Conservation (phyloP, 352 stramenopile genomes). For the Achlya hypogyna region DNA sequence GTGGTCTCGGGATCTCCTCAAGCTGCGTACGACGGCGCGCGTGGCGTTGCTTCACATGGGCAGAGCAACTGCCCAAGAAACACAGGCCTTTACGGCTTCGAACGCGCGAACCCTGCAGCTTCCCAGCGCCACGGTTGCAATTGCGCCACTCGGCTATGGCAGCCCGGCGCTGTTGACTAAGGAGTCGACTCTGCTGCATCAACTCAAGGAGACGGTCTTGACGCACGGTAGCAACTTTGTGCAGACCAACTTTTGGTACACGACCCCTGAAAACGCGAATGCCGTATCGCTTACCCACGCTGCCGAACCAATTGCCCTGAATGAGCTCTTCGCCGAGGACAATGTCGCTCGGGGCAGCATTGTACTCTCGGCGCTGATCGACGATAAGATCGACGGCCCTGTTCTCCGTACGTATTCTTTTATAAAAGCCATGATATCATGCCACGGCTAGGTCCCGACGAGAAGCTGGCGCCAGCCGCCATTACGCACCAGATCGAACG, state of each 20-base stretch:
- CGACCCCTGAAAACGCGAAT: background rate
- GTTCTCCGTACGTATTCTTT: background rate
- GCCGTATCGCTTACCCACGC: background rate
- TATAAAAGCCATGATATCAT: background rate
- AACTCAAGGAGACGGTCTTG: constrained; percentile 12
- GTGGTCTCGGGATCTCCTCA: background rate
- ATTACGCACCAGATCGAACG: constrained; percentile 43
- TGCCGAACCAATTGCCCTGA: constrained; percentile 11
- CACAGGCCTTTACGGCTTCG: background rate
- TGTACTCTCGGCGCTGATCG: constrained; percentile 47
- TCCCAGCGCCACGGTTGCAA: background rate
- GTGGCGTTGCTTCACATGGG: constrained; percentile 1
- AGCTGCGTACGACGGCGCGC: background rate
- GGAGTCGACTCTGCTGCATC: constrained; percentile 1
- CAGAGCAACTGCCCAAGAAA: background rate
- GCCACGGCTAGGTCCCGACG: constrained; percentile 23
- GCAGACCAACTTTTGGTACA: constrained; percentile 17
- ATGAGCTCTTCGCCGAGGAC: constrained; percentile 52
- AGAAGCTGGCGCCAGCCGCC: constrained; percentile 31
- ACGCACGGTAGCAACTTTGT: constrained; percentile 8
- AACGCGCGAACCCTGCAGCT: background rate
- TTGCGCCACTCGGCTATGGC: constrained; percentile 7
- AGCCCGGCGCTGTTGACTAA: constrained; percentile 10
- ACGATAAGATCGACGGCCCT: constrained; percentile 31
- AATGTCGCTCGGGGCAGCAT: constrained; percentile 51